Evolutionary conservation across 768 basidiomycete species (phyloP), one percentile per base, ranked within the genome.

Genomic region (Mycena alexandri): DNA sequence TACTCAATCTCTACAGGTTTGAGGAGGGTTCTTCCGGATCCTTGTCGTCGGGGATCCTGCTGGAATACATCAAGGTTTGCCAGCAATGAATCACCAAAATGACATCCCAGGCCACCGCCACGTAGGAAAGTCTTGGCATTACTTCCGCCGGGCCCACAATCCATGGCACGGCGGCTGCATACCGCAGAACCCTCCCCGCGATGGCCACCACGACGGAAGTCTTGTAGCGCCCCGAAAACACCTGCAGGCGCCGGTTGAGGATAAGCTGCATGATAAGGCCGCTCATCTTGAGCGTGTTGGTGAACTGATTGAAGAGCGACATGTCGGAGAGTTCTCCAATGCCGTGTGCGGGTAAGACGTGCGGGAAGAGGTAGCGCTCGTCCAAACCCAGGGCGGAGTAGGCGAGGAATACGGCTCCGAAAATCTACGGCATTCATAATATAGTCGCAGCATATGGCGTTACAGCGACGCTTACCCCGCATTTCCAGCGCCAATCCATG

Each of bases 41-140:
- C 33, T 44, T 38, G 22, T 62, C 61, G 24, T 33, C 52, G 7
- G 52, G 52, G 36, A 62, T 54, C 29, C 52, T 16, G 22, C 61
- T 62, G 11, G 50, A 44, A 62, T 62, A 62, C 19, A 17, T 17
- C 61, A 51, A 62, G 12, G 61, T 42, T 51, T 62, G 61, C 61
- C 61, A 62, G 19, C 61, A 62, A 21, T 12, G 1, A 29, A 34
- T n/a, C 42, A 17, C 41, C 51, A 62, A 19, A 2, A 54, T 9
- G 5, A 46, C 43, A 42, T n/a, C 29, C 52, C 52, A 34, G 3
- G 43, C 19, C 11, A 44, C 25, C 1, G 29, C 13, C 25, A 16
- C 19, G 29, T 54, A 54, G 12, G 33, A 46, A 2, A 54, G 7
- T 3, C 61, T 41, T 4, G 17, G 13, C 51, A 54, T 46, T 10